Evolutionary conservation across 2,329 filamentous ascomycete genomes (phyloP).

Genomic region (Monilinia laxa): DNA sequence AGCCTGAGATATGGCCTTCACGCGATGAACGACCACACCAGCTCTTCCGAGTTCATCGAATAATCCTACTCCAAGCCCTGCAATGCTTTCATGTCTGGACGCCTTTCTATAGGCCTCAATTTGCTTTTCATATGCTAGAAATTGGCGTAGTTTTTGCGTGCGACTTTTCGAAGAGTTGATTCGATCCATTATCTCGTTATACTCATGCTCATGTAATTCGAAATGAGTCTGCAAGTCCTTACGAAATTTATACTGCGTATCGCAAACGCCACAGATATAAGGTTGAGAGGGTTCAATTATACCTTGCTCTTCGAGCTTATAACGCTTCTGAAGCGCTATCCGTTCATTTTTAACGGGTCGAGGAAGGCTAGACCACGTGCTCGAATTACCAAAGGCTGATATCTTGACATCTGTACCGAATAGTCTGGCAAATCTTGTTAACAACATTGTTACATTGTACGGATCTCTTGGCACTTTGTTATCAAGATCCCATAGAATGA

Average conservation of each 20-base stretch:
- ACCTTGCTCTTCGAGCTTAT: background rate
- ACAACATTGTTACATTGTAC: background rate
- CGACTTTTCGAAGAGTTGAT: background rate
- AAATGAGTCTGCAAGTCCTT: background rate
- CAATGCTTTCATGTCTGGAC: background rate
- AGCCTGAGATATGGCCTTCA: background rate
- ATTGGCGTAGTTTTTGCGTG: no score
- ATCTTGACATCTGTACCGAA: background rate
- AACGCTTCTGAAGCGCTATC: background rate
- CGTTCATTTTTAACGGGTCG: background rate
- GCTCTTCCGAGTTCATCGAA: background rate
- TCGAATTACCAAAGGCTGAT: background rate
- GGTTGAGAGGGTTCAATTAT: background rate
- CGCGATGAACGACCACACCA: background rate
- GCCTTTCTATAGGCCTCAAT: background rate
- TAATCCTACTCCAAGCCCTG: background rate
- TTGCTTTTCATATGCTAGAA: background rate
- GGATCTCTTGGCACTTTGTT: background rate
- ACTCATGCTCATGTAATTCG: background rate
- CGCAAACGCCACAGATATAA: background rate
- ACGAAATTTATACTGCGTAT: background rate
- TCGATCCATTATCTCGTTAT: background rate
- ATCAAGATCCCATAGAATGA: background rate
- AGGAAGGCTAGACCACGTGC: background rate
- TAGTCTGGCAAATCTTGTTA: background rate